These are phyloP conservation scores for Phytopythium cucurbitacearum DNA, from an alignment of 352 stramenopile species.

Conservation along the genomic window DNA sequence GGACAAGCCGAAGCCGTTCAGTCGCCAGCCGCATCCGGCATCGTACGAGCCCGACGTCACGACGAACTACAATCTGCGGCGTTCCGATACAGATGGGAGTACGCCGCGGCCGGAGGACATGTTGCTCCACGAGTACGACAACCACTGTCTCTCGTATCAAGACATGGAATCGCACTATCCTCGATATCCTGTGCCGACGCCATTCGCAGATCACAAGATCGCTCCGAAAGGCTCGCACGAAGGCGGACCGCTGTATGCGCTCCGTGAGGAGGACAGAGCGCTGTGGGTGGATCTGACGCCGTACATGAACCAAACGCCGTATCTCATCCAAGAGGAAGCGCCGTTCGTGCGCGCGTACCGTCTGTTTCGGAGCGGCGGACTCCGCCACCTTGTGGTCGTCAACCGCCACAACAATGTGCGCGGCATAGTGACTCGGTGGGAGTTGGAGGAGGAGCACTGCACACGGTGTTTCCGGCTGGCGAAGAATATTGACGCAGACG, in stretches of 20 bases:
- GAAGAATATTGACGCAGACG: slow-evolving; percentile 68
- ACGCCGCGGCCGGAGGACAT: slow-evolving; percentile 40
- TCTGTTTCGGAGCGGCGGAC: slow-evolving; percentile 95
- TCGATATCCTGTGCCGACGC: slow-evolving; percentile 63
- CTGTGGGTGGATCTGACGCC: slow-evolving; percentile 94
- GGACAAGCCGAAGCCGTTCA: slow-evolving; percentile 74
- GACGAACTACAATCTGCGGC: slow-evolving; percentile 15
- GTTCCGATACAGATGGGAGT: slow-evolving; percentile 18
- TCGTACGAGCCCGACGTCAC: slow-evolving; percentile 32
- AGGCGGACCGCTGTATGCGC: slow-evolving; percentile 43
- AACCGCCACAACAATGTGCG: slow-evolving; percentile 91
- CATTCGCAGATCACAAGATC: slow-evolving; percentile 18
- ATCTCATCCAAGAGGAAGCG: slow-evolving; percentile 94
- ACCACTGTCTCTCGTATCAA: slow-evolving; percentile 69
- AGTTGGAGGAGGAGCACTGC: slow-evolving; percentile 83
- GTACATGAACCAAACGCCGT: slow-evolving; percentile 97
- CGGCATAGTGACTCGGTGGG: slow-evolving; percentile 82
- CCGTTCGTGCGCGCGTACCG: slow-evolving; percentile 95
- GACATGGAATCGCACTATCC: slow-evolving; percentile 86
- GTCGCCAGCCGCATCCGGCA: slow-evolving; percentile 51
- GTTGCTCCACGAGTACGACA: slow-evolving; percentile 30
- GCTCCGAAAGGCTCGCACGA: slow-evolving; percentile 19
- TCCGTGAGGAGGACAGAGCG: slow-evolving; percentile 81
- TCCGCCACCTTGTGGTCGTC: slow-evolving; percentile 94
- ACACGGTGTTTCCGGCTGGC: slow-evolving; percentile 67